Percentiles rank a stretch among this genome's conserved stretches.
Conservation (phyloP, 139 green algal genomes). For the Closterium sp. region DNA sequence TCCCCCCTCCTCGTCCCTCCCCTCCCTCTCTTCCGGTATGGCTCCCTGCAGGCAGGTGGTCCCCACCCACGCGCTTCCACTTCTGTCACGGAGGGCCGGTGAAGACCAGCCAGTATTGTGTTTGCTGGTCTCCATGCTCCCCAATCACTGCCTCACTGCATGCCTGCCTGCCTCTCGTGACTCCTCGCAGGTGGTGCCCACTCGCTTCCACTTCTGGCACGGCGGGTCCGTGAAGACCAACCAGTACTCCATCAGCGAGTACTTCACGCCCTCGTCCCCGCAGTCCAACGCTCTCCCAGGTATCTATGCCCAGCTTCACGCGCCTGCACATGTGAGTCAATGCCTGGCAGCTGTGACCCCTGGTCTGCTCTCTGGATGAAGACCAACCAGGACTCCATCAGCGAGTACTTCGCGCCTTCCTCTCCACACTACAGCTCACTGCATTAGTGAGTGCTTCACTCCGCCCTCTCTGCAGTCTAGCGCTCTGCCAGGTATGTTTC, state of each 20-base stretch:
- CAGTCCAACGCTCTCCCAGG: neutral
- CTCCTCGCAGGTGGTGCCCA: neutral
- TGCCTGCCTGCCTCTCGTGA: neutral
- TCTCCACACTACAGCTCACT: too few species aligned
- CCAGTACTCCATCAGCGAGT: conserved; percentile 2
- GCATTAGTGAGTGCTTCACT: neutral
- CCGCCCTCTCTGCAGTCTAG: neutral
- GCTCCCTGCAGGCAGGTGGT: neutral
- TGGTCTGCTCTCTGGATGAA: too few species aligned
- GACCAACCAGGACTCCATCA: neutral
- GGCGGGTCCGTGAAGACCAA: neutral
- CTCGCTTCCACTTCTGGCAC: neutral
- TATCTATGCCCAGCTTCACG: too few species aligned
- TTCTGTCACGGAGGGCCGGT: neutral
- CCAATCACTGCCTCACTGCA: too few species aligned
- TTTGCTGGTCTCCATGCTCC: too few species aligned
- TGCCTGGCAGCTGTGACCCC: too few species aligned
- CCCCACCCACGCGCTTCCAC: neutral
- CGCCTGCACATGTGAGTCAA: too few species aligned
- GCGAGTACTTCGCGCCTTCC: neutral
- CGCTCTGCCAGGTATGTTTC: neutral
- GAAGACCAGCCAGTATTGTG: neutral
- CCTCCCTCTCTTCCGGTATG: neutral
- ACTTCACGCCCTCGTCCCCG: neutral
- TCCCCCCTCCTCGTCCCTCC: neutral